Base-by-base conservation (phyloP, 2,329 filamentous ascomycete species). In the Stagonosporopsis vannaccii region DNA sequence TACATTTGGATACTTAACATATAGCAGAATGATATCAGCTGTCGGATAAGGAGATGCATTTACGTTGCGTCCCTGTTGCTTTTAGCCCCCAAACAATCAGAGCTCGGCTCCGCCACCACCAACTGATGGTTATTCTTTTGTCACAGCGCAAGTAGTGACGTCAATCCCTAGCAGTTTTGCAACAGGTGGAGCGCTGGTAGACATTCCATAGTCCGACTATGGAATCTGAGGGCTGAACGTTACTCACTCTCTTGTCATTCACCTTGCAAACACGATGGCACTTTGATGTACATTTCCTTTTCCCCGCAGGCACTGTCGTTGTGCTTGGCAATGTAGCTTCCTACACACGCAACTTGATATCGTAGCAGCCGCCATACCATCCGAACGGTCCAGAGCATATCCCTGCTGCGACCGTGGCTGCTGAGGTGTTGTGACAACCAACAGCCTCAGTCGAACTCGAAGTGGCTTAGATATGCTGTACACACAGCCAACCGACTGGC, bases 91-190 rank as follows among this genome's bases (percentile, higher is more conserved):
- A 41, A 46, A 28, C 19, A 39, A 13, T 12, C 23, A 52, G 35
- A 40, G 19, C 35, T 26, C 50, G 17, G 50, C 50, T 46, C 26
- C 35, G 42, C 50, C 35, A 52, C 42, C 20, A 25, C 41, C 33
- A 9, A 17, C 9, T 5, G 35, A n/a, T 26, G 3, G 19, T 4
- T 11, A n/a, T 15, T 20, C 15, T 23, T 32, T 44, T 15, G 17
- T 30, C 6, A 23, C 32, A 22, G n/a, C 11, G 6, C n/a, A 30
- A 20, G 26, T 8, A 41, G 35, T 53, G 26, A 47, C 20, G 42
- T 47, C 20, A 22, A 25, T 22, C 3, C 8, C 19, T 6, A 12
- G 20, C 25, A 35, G 12, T n/a, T 19, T 41, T 11, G 12, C 25
- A 13, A 32, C 13, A 8, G 13, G 36, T 5, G 25, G 25, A 23